Base-by-base conservation (phyloP, 176 grass and related monocot species). In the Oryza nivara region DNA sequence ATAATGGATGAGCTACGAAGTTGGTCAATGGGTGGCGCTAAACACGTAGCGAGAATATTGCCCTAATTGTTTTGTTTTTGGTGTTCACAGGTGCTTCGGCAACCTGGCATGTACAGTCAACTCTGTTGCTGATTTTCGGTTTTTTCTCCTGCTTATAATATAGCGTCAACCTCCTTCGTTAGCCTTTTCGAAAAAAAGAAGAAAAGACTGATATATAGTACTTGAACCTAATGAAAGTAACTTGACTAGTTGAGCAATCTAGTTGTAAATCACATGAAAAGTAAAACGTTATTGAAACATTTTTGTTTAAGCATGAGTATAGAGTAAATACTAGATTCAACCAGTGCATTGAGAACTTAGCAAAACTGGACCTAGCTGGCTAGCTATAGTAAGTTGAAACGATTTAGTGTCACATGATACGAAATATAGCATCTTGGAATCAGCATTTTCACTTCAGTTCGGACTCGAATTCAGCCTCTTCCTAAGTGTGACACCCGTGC, bases 381-480 rank as follows among this genome's bases (percentile, higher is more conserved):
- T 41, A 41, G 35, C 26, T 4, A 83, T 70, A 35, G 26, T 74
- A 83, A 75, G 16, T 51, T 51, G 20, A 52, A 83, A 4, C 25
- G 25, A 75, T 51, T 4, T 38, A 52, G 40, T 52, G 69, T 32
- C 30, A 49, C 58, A 35, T 6, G 12, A 13, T 6, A 67, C 3
- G 32, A 28, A 76, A 41, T 75, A 35, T 16, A 54, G 26, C 73
- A 75, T 17, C 7, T 5, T 67, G 13, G 44, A 17, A 40, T 36
- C 9, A 2, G 44, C 68, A 58, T 68, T 56, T 17, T 35, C 82
- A 67, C 45, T 67, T 58, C 0, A 19, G 52, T 17, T 65, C 43
- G 22, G 54, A 72, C 16, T 73, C 8, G 10, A 63, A 72, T 63
- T 63, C 22, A 60, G 19, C 9, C 9, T 38, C 49, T 25, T 25